phyloP scores from a whole-genome alignment of 805 yeast species.

The Kazachstania taianensis region DNA sequence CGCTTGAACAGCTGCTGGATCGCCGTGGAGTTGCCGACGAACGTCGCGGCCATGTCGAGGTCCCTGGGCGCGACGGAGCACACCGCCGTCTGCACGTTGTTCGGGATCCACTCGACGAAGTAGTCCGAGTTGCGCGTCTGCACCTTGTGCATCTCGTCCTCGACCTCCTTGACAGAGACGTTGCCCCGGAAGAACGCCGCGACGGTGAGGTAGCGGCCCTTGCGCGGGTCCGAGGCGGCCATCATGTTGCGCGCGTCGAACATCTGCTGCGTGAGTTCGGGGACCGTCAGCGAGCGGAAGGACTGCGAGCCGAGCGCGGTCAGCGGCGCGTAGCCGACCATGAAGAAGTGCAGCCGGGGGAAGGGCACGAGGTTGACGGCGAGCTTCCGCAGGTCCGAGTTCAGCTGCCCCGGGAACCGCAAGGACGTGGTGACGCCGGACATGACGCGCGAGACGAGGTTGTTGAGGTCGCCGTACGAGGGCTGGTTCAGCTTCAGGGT shows the following conservation, averaged over 20 bases:
- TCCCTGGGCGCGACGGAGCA: slow-evolving; percentile 85
- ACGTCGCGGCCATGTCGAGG: slow-evolving; percentile 83
- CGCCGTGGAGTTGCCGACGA: slow-evolving; percentile 87
- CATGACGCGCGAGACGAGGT: slow-evolving; percentile 83
- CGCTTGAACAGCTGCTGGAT: slow-evolving; percentile 86
- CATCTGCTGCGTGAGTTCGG: slow-evolving; percentile 89
- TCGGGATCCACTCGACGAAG: slow-evolving; percentile 95
- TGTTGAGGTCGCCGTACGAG: slow-evolving; percentile 66
- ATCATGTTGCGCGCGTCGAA: slow-evolving; percentile 88
- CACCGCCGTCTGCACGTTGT: slow-evolving; percentile 87
- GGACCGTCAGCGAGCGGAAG: slow-evolving; percentile 76
- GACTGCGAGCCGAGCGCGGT: slow-evolving; percentile 72
- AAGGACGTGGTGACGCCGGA: slow-evolving; percentile 90
- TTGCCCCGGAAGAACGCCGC: slow-evolving; percentile 93
- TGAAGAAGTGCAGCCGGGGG: slow-evolving; percentile 91
- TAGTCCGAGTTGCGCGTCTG: slow-evolving; percentile 72
- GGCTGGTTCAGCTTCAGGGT: slow-evolving; percentile 78
- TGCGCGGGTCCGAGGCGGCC: slow-evolving; percentile 90
- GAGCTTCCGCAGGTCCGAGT: slow-evolving; percentile 83
- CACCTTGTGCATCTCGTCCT: slow-evolving; percentile 81
- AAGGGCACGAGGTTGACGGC: slow-evolving; percentile 93
- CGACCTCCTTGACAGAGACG: slow-evolving; percentile 86
- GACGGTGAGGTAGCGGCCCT: slow-evolving; percentile 84
- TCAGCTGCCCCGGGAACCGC: slow-evolving; percentile 91
- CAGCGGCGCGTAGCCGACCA: slow-evolving; percentile 91